Conservation (phyloP, 306 rosid genomes). For the apple (Malus domestica) region DNA sequence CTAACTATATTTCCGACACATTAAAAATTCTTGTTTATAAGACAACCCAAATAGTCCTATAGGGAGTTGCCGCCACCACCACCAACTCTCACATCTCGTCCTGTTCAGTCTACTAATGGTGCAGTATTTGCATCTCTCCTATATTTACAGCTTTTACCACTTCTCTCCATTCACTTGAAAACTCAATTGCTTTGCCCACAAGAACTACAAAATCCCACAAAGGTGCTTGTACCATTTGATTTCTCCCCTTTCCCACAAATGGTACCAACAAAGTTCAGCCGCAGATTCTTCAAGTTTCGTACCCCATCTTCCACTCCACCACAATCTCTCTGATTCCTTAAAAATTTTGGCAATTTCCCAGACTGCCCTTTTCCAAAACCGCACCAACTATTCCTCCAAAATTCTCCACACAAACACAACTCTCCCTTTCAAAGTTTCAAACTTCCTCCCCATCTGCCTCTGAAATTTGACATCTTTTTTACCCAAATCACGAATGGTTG, state of each 20-base stretch:
- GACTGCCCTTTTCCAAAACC: slow-evolving; percentile 24
- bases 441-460: background rate
- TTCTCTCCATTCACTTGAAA: background rate
- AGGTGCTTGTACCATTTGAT: background rate
- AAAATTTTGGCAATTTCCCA: slow-evolving; percentile 5
- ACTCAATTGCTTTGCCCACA: background rate
- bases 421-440: background rate
- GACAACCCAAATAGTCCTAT: too few relatives aligned
- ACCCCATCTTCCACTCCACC: background rate
- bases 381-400: slow-evolving; percentile 8
- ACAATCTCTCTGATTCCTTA: background rate
- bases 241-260: slow-evolving; percentile 15
- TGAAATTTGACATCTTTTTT: background rate
- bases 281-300: slow-evolving; percentile 67
- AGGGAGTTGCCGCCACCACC: too few relatives aligned
- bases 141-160: background rate
- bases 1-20: rapidly evolving
- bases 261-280: slow-evolving; percentile 18
- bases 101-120: too few relatives aligned
- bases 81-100: too few relatives aligned
- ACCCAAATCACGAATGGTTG: slow-evolving; percentile 32
- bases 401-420: background rate
- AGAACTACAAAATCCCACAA: background rate
- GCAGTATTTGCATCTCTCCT: background rate
- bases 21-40: rapidly evolving